Evolutionary conservation across 805 yeast genomes (phyloP), one percentile per base, ranked within the genome.

Genomic region (Candida chilensis): DNA sequence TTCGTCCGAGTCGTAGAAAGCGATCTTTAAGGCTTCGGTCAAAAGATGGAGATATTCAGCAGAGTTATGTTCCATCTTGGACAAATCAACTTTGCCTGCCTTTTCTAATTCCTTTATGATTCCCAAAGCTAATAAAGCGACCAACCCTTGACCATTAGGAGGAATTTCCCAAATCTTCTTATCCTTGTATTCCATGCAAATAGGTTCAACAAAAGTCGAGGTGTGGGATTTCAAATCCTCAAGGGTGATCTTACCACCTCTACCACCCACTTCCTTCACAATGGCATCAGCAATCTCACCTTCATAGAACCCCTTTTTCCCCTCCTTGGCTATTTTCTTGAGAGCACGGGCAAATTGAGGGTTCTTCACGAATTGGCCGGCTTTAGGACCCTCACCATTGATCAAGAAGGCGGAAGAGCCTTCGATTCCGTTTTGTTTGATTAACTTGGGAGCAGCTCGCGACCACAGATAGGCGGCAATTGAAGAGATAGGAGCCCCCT

Each of bases 61-160:
- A 4, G 88, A 78, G 47, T 83, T 83, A 48, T 78, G 92, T 35
- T 66, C 43, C 43, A 74, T 30, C 3, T 42, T 34, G 27, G 50
- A 40, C 25, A 79, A 44, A 30, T 72, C 61, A 9, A 62, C 52
- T 12, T 42, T 45, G 3, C 70, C 68, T 12, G 44, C 35, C 12
- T 54, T 55, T 19, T 71, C 72, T 35, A 83, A 58, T 21, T 71
- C 69, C 39, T 64, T 66, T 37, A 83, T 66, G 27, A 78, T 60
- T 0, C 90, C 92, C 29, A 81, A 51, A 0, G 90, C 76, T 12
- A 80, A 54, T 29, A 83, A 56, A 0, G 88, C 92, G 27, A 83
- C 82, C 10, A 83, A 52, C 6, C 94, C 94, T 32, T 83, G 85
- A 4, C 90, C 85, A 50, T 77, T 82, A 10, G 94, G 94, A 8